Evolutionary conservation across 1,139 yeast genomes (phyloP), one percentile per base, ranked within the genome.

Genomic region (Yamadazyma spencermartinsiae): DNA sequence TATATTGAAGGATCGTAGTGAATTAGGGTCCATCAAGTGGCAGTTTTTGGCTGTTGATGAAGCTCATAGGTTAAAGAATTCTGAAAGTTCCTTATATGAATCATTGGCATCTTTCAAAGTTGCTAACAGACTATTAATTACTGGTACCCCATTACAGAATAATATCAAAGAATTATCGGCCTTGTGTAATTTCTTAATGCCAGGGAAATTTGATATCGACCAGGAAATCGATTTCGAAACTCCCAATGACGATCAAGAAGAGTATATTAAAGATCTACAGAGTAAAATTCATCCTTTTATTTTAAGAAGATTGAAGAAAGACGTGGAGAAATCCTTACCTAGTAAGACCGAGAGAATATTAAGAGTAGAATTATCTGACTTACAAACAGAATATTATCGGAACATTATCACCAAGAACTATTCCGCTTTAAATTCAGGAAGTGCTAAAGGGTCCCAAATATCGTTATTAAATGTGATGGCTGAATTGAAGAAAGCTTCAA

Each of bases 71-170:
- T 74, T 94, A 55, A 94, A 94, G 53, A 94, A 94, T 56, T 86
- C 96, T 0, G 98, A 90, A 58, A 84, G 95, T 25, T 90, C 98
- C 0, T 68, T 94, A 35, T 92, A 92, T 56, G 97, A 90, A 56
- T 83, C 96, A 1, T 73, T 94, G 44, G 77, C 74, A 50, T 86
- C 86, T 51, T 89, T 94, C 64, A 85, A 81, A 51, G 94, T 86
- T 12, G 76, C 83, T 4, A 92, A 94, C 61, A 73, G 98, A 49
- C 68, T 94, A 43, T 74, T 94, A 46, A 94, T 94, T 50, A 94
- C 99, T 4, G 99, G 99, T 65, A 94, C 99, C 1, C 99, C 99
- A 3, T 73, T 92, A 48, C 99, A 92, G 60, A 94, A 94, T 58
- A 94, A 92, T 59, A 84, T 94, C 52, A 87, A 88, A 55, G 99